Base-by-base conservation (phyloP, 2,329 filamentous ascomycete genomes). In the Pezicula neosporulosa region DNA sequence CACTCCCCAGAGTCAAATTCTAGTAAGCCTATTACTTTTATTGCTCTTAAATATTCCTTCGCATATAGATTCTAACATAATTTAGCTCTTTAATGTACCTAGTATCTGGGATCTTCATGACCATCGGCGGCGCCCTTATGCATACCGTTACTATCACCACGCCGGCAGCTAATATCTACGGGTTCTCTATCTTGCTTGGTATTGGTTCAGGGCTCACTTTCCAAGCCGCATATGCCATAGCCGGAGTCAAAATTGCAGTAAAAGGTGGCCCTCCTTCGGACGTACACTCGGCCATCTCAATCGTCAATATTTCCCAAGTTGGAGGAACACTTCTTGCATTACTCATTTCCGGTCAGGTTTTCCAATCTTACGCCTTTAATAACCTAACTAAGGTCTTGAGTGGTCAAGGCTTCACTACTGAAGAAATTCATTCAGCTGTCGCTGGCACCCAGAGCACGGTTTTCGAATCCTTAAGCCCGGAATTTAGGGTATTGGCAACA, bases 121-220 rank as follows among this genome's bases (percentile, higher is more conserved):
- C 55, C 10, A 10, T 21, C 37, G 70, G 68, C 6, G 60, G 58
- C 6, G 56, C 52, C 3, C 54, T 60, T 9, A 58, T 65, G 54
- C 57, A 60, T 42, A 63, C 64, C 18, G 56, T 70, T 24, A 52
- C 55, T 3, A 45, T 53, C 0, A 43, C 45, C 4, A 64, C 67
- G 1, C 47, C 51, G 4, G 56, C 53, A 3, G 56, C 56, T 3
- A 48, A 58, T 13, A 62, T 69, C 1, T 70, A 71, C 49, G 68
- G 68, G 1, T 66, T 63, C 50, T 60, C 55, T 1, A 59, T 73
- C 9, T 55, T 77, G 0, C 52, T 75, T 0, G 74, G 67, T 2
- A 52, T 69, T 6, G 72, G 73, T 0, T 62, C 64, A 2, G 73
- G 72, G 54, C 63, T 62, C 6, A 61, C 30, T 27, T 49, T 51